Evolutionary conservation across 352 stramenopile species (phyloP), one percentile per base, ranked within the genome.

Genomic region (Plasmopara viticola): DNA sequence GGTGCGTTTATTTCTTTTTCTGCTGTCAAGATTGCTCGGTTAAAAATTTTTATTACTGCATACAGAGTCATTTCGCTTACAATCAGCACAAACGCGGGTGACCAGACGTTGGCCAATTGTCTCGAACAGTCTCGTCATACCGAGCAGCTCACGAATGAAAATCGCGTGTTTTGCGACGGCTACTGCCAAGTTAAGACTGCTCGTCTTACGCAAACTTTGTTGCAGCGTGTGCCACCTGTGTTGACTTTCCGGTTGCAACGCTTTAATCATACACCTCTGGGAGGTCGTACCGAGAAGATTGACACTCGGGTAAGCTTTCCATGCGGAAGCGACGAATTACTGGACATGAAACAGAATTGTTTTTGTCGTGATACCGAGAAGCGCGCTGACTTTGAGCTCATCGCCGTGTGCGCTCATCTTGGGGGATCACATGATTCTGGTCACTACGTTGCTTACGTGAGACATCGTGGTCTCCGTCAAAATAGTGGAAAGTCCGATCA

Each of bases 391-490:
- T 94, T 90, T 43, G 48, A 79, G 42, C 56, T 91, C 15, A 66
- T 78, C 20, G 83, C 77, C 0, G 73, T 92, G 9, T 90, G 81
- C n/a, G 67, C 78, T 40, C 83, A 94, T 56, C 47, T 90, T 25
- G 84, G 84, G 4, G 56, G 45, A 6, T 75, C 68, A 0, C 66
- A 89, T 29, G 64, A 88, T 51, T 61, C 73, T 6, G 84, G 84
- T 0, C 84, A 94, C 48, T 94, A 94, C 54, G 64, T 94, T 14
- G 75, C 76, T 14, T 94, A 90, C 44, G 58, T 78, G 31, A 47
- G 57, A 30, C 49, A 64, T 46, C 42, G 28, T 7, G 44, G 47
- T 44, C 34, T 18, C 33, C 17, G 18, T 7, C 29, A 34, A 40
- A 41, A 58, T 44, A 15, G 8, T 53, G 48, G 29, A 43, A 10